Evolutionary conservation across 768 basidiomycete species (phyloP).

Genomic region (Tubosaeta sp.): DNA sequence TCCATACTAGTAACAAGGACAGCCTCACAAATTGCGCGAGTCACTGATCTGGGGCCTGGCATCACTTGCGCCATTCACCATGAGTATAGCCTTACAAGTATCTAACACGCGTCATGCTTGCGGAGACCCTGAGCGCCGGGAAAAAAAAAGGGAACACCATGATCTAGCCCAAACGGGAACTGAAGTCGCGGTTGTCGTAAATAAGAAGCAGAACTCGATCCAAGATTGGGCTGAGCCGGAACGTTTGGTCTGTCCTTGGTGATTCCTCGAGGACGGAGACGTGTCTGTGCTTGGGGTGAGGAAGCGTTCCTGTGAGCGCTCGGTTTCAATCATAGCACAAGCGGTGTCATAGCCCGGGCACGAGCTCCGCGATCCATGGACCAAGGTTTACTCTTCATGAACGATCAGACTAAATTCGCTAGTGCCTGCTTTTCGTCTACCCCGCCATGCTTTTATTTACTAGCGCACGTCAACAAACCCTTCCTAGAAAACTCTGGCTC

Average conservation of each 20-base stretch:
- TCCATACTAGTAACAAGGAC: conserved; percentile 11
- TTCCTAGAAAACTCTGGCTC: conserved; percentile 23
- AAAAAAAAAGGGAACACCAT: conserved; percentile 21
- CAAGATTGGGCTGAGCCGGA: conserved; percentile 29
- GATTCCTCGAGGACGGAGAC: conserved; percentile 45
- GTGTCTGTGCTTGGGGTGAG: conserved; percentile 22
- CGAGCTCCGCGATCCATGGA: conserved; percentile 31
- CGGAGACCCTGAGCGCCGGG: conserved; percentile 25
- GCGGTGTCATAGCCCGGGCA: conserved; percentile 27
- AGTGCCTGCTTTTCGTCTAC: conserved; percentile 22
- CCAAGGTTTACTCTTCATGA: conserved; percentile 26
- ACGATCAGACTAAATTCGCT: conserved; percentile 33
- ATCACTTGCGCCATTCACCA: conserved; percentile 11
- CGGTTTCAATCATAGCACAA: conserved; percentile 30
- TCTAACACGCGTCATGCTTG: conserved; percentile 26
- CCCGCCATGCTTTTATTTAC: conserved; percentile 32
- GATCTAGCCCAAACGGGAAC: conserved; percentile 48
- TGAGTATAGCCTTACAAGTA: conserved; percentile 29
- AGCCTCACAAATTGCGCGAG: conserved; percentile 23
- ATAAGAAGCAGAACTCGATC: conserved; percentile 36
- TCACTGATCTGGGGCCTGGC: conserved; percentile 12
- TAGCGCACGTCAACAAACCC: conserved; percentile 25
- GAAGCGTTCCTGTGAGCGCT: conserved; percentile 29
- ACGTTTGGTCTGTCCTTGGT: conserved; percentile 34
- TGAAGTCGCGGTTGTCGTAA: conserved; percentile 41